phyloP scores from a whole-genome alignment of 2,329 filamentous ascomycete genomes.

The Aspergillus sp. region DNA sequence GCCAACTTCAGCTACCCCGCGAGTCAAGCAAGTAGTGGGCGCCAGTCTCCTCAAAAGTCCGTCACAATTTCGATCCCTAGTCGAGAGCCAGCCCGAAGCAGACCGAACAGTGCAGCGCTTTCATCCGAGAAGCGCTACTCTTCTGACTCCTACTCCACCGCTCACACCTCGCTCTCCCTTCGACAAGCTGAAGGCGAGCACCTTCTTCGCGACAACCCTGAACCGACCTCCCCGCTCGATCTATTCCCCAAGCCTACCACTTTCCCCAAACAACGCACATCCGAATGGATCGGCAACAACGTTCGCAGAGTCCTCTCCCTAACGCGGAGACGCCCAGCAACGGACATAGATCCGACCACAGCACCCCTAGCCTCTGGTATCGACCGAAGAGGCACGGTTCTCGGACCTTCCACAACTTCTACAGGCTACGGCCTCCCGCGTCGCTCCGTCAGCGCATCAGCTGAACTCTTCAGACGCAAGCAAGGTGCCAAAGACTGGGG shows the following conservation, averaged over 20 bases:
- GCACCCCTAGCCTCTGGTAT: constrained; percentile 31
- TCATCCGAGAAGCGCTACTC: constrained; percentile 42
- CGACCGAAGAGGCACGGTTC: constrained; percentile 27
- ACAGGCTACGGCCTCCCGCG: constrained; percentile 34
- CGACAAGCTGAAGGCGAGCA: constrained; percentile 55
- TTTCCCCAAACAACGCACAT: constrained; percentile 52
- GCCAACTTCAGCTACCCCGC: constrained; percentile 24
- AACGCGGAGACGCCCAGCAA: constrained; percentile 32
- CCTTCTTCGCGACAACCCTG: constrained; percentile 49
- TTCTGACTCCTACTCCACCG: constrained; percentile 54
- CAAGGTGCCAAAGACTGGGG: constrained; percentile 57
- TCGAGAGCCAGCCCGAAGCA: constrained; percentile 25
- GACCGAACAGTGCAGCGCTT: constrained; percentile 27
- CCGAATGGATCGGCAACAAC: constrained; percentile 69
- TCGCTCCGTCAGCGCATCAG: constrained; percentile 52
- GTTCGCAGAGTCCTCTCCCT: constrained; percentile 63
- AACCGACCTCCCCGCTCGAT: constrained; percentile 28
- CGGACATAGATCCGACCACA: constrained; percentile 18
- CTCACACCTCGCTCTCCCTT: constrained; percentile 51
- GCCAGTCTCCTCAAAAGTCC: constrained; percentile 28
- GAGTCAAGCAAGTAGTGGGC: constrained; percentile 27
- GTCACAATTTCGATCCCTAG: constrained; percentile 22
- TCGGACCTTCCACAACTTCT: constrained; percentile 14
- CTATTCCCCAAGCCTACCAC: constrained; percentile 29
- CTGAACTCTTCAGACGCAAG: constrained; percentile 51